Evolutionary conservation across 2,329 filamentous ascomycete species (phyloP).

Genomic region (Akanthomyces muscarius): DNA sequence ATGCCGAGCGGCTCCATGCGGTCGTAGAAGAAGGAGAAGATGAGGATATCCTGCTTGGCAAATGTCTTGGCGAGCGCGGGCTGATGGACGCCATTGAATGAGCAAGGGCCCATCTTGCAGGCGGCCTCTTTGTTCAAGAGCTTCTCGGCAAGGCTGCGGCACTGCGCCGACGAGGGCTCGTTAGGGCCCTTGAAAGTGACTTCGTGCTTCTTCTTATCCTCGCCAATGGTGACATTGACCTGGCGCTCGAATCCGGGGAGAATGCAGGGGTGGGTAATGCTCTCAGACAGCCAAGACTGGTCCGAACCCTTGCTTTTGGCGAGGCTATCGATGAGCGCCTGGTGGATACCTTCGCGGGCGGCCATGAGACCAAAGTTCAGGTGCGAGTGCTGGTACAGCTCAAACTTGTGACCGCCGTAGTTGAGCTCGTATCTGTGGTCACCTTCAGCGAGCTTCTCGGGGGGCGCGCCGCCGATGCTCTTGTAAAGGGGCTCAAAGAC

Average conservation of each 20-base stretch:
- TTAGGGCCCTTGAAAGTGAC: conserved; percentile 87
- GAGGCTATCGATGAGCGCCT: conserved; percentile 67
- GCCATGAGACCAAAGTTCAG: conserved; percentile 96
- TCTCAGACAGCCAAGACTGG: conserved; percentile 63
- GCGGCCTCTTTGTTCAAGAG: conserved; percentile 82
- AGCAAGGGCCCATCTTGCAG: conserved; percentile 86
- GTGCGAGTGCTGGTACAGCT: conserved; percentile 96
- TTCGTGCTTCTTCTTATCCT: conserved; percentile 55
- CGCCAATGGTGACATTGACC: conserved; percentile 65
- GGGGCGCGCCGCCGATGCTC: conserved; percentile 71
- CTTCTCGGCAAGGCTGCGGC: conserved; percentile 83
- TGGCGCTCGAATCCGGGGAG: conserved; percentile 71
- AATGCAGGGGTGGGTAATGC: conserved; percentile 82
- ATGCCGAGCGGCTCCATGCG: conserved; percentile 90
- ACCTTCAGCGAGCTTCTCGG: conserved; percentile 77
- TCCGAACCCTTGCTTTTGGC: conserved; percentile 58
- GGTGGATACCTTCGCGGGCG: conserved; percentile 82
- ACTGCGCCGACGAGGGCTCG: conserved; percentile 74
- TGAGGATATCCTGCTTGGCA: conserved; percentile 83
- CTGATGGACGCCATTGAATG: conserved; percentile 96
- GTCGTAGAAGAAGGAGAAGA: conserved; percentile 98
- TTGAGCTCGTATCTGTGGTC: conserved; percentile 93
- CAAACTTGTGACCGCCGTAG: conserved; percentile 87
- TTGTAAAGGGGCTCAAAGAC: conserved; percentile 97
- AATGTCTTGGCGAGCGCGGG: conserved; percentile 91